Percentiles rank a stretch among this genome's conserved stretches.
phyloP scores from a whole-genome alignment of 176 grass and related monocot genomes.

The Oryza punctata region DNA sequence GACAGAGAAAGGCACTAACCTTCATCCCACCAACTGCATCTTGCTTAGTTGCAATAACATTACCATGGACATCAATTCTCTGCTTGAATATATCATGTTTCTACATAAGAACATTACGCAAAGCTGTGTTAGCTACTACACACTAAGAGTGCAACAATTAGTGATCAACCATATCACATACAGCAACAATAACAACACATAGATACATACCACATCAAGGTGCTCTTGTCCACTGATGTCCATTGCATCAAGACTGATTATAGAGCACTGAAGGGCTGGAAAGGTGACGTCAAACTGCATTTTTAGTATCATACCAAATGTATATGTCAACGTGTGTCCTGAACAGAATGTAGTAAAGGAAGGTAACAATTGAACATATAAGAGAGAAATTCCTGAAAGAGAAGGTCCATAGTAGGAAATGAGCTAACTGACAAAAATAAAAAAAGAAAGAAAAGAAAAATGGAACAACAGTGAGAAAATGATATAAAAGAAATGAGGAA shows the following conservation, averaged over 20 bases:
- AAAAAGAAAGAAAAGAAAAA: neutral
- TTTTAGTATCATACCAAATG: slow-evolving; percentile 34
- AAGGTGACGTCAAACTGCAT: slow-evolving; percentile 96
- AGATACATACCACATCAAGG: slow-evolving; percentile 83
- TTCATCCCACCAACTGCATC: slow-evolving; percentile 85
- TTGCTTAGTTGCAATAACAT: slow-evolving; percentile 83
- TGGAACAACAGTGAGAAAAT: neutral
- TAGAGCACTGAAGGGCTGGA: slow-evolving; percentile 93
- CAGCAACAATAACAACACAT: slow-evolving; percentile 32
- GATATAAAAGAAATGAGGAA: neutral
- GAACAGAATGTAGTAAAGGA: slow-evolving; percentile 20
- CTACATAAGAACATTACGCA: slow-evolving; percentile 53
- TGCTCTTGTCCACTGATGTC: slow-evolving; percentile 96
- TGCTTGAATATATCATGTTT: slow-evolving; percentile 96
- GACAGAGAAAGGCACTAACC: slow-evolving; percentile 51
- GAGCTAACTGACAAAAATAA: neutral
- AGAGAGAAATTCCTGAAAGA: slow-evolving; percentile 20
- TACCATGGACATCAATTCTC: slow-evolving; percentile 80
- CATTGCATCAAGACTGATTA: slow-evolving; percentile 93
- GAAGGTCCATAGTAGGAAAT: neutral
- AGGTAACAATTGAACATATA: slow-evolving; percentile 2
- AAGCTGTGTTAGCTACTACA: slow-evolving; percentile 13
- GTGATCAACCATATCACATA: neutral
- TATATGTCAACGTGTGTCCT: slow-evolving; percentile 36
- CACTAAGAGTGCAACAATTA: neutral